These are phyloP conservation scores for Aureobasidium mangrovei DNA, from an alignment of 2,329 filamentous ascomycete species.

Conservation along the genomic window DNA sequence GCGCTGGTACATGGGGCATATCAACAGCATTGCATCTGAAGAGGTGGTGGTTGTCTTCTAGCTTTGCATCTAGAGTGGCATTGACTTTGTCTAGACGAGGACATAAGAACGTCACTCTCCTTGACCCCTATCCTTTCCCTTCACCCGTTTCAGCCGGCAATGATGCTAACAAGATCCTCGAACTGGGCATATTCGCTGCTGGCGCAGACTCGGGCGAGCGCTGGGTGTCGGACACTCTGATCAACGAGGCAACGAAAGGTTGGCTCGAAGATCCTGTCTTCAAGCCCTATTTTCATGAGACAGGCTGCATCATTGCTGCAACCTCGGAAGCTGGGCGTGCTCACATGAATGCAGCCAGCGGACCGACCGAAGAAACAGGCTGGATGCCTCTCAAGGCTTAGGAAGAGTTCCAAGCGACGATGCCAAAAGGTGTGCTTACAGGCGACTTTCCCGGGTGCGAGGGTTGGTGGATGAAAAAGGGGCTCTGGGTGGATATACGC, in stretches of 20 bases:
- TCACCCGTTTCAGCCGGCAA: constrained; percentile 42
- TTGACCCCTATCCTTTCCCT: constrained; percentile 40
- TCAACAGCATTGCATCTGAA: background rate
- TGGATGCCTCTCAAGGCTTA: constrained; percentile 31
- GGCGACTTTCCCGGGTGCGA: constrained; percentile 44
- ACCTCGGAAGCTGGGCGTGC: constrained; percentile 29
- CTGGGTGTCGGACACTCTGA: constrained; percentile 27
- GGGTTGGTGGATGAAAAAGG: constrained; percentile 37
- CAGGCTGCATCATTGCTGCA: constrained; percentile 41
- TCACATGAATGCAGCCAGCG: constrained; percentile 5
- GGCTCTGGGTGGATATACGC: constrained; percentile 49
- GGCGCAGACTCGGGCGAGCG: constrained; percentile 25
- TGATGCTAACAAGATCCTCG: constrained; percentile 44
- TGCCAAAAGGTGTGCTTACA: constrained; percentile 44
- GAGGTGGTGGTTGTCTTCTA: background rate
- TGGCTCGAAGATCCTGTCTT: constrained; percentile 39
- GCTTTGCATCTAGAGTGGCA: constrained; percentile 31
- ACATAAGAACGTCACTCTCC: constrained; percentile 41
- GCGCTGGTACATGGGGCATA: constrained; percentile 39
- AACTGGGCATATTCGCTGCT: constrained; percentile 22
- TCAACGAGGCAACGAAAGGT: constrained; percentile 30
- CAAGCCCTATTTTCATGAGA: constrained; percentile 37
- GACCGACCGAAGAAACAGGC: constrained; percentile 1
- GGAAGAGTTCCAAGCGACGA: constrained; percentile 42
- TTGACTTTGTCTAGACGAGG: constrained; percentile 41